Base-by-base conservation (phyloP, 345 rosid genomes). In the Toxicodendron radicans region DNA sequence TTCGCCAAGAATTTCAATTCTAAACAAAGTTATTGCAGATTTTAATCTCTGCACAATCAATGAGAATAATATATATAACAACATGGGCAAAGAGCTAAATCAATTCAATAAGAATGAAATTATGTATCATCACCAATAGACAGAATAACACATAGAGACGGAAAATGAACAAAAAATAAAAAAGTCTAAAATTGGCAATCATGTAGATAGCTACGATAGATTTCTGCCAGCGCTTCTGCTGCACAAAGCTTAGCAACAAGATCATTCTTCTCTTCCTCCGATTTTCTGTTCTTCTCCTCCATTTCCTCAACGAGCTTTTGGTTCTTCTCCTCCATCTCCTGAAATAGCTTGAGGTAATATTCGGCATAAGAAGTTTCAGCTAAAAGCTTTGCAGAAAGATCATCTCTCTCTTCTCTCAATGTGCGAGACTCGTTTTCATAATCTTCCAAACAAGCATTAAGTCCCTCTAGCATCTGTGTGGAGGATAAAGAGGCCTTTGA, bases 121-220 rank as follows among this genome's bases (percentile, higher is more conserved):
- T 27, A 27, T 27, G 1, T 27, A 27, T 27, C 27, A 27, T 27
- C 27, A 0, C 27, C 1, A 27, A 27, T 27, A 27, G 27, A 27
- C 27, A 0, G 1, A 27, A 27, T 27, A 27, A 27, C 27, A 27
- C 1, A 1, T 27, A 27, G 27, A 1, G 27, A 1, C 27, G 1
- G 3, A 23, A 3, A 3, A 12, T 53, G 20, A 23, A 58, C n/a
- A 63, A 63, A 10, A 18, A 8, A 10, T 0, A 20, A 41, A 33
- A 2, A 18, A 38, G 45, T 21, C 56, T 8, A 66, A 14, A 51
- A 5, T 21, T 12, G 2, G 7, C 24, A 18, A 18, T 67, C 58
- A 6, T 67, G 71, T 5, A 68, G n/a, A 68, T 18, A 32, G 61
- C 61, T 68, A 17, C 49, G 60, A 20, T 68, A 68, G n/a, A 68